phyloP scores from a whole-genome alignment of 129 eudicot species.

The Centella asiatica region DNA sequence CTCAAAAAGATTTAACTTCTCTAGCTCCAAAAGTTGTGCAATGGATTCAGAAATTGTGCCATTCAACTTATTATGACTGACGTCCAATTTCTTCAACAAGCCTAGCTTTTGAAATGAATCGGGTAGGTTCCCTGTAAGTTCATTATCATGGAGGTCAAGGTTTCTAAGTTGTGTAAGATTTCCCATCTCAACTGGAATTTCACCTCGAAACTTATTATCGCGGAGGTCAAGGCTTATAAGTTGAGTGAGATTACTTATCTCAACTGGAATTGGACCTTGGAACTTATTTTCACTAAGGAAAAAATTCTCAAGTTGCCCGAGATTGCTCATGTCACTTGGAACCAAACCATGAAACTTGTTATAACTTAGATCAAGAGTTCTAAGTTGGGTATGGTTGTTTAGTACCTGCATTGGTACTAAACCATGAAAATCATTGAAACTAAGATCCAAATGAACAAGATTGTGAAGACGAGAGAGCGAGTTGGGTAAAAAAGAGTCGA shows the following conservation, averaged over 20 bases:
- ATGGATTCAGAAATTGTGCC: neutral
- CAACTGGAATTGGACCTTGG: neutral
- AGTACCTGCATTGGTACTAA: too few relatives aligned
- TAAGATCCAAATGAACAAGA: too few relatives aligned
- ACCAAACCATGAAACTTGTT: neutral
- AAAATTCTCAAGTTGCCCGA: constrained; percentile 12
- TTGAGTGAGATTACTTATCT: neutral
- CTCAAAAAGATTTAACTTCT: neutral
- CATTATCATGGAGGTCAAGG: neutral
- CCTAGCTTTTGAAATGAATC: neutral
- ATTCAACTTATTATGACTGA: neutral
- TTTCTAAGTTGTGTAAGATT: neutral
- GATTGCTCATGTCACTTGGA: neutral
- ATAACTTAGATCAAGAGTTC: neutral
- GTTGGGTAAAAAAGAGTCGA: too few relatives aligned
- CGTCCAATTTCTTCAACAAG: neutral
- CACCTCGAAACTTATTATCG: neutral
- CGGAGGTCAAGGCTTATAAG: neutral
- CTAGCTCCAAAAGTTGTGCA: constrained; percentile 2
- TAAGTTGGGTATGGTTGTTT: too few relatives aligned
- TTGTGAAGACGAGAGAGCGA: too few relatives aligned
- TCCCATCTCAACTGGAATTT: neutral
- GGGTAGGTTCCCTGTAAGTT: neutral
- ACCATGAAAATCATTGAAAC: too few relatives aligned
- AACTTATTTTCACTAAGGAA: neutral